Percentiles rank a stretch among this genome's conserved stretches.
Conservation (phyloP, 2,329 filamentous ascomycete species). For the Ophiobolus disseminans region DNA sequence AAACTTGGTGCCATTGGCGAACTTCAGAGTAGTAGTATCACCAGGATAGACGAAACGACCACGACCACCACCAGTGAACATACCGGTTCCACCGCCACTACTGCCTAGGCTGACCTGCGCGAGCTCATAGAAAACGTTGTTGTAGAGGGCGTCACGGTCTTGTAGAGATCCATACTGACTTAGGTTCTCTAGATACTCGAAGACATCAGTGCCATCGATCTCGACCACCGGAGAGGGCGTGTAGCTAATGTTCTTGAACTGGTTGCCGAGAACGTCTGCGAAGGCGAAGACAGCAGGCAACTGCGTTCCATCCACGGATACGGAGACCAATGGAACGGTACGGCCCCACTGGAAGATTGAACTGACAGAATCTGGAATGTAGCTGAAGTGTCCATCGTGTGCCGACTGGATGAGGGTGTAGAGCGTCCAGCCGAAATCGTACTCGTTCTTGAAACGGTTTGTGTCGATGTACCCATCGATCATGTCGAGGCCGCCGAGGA, state of each 20-base stretch:
- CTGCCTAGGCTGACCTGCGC: slow-evolving; percentile 51
- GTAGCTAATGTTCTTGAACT: slow-evolving; percentile 53
- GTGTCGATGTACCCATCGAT: slow-evolving; percentile 48
- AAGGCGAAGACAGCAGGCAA: slow-evolving; percentile 65
- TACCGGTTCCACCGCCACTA: slow-evolving; percentile 52
- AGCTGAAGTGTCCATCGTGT: slow-evolving; percentile 71
- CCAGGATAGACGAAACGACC: slow-evolving; percentile 54
- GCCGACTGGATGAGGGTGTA: slow-evolving; percentile 61
- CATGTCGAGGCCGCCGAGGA: slow-evolving; percentile 50
- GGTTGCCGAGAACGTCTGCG: slow-evolving; percentile 54
- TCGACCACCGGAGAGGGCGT: slow-evolving; percentile 59
- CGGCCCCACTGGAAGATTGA: slow-evolving; percentile 59
- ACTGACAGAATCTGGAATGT: slow-evolving; percentile 61
- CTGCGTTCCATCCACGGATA: slow-evolving; percentile 66
- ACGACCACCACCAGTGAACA: slow-evolving; percentile 54
- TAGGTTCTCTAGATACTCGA: slow-evolving; percentile 56
- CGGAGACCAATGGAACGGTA: slow-evolving; percentile 62
- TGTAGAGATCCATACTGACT: slow-evolving; percentile 59
- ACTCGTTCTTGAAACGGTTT: slow-evolving; percentile 50
- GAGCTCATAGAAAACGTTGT: slow-evolving; percentile 57
- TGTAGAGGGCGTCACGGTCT: slow-evolving; percentile 66
- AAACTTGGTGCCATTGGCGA: slow-evolving; percentile 53
- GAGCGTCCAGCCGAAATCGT: slow-evolving; percentile 59
- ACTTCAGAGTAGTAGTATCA: slow-evolving; percentile 52
- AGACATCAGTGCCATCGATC: slow-evolving; percentile 64